Conservation (phyloP, 495 filamentous ascomycete genomes). For the Thozetella sp. region DNA sequence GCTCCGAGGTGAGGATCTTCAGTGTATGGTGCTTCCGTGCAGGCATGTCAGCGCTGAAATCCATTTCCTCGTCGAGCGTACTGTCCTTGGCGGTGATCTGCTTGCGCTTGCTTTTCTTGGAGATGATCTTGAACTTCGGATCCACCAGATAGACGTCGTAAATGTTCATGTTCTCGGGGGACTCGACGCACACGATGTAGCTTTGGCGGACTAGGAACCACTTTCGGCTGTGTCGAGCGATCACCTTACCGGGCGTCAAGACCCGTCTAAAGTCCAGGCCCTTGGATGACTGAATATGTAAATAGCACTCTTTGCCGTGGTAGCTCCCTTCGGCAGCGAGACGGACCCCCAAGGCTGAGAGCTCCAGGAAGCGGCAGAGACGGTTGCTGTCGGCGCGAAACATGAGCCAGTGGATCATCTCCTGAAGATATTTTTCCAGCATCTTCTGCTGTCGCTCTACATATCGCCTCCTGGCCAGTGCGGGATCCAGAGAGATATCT, state of each 20-base stretch:
- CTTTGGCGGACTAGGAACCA: constrained; percentile 99
- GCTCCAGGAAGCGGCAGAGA: constrained; percentile 92
- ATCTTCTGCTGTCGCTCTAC: constrained; percentile 76
- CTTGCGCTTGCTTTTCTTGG: constrained; percentile 70
- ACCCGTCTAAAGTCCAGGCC: constrained; percentile 87
- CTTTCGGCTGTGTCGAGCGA: constrained; percentile 82
- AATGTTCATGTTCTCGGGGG: constrained; percentile 97
- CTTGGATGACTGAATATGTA: constrained; percentile 88
- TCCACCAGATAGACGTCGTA: constrained; percentile 98
- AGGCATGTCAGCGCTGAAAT: constrained; percentile 58
- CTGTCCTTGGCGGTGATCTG: constrained; percentile 65
- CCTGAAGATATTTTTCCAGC: constrained; percentile 89
- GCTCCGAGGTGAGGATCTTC: constrained; percentile 81
- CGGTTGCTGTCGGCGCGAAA: constrained; percentile 96
- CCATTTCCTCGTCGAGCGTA: constrained; percentile 29
- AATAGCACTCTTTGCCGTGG: constrained; percentile 95
- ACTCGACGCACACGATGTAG: constrained; percentile 97
- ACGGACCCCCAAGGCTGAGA: constrained; percentile 93
- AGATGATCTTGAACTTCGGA: constrained; percentile 75
- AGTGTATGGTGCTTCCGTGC: constrained; percentile 77
- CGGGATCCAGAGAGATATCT: constrained; percentile 21
- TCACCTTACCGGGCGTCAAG: constrained; percentile 72
- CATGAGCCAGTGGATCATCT: constrained; percentile 92
- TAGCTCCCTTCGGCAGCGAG: constrained; percentile 95
- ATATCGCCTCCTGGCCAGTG: constrained; percentile 45